Evolutionary conservation across 768 basidiomycete species (phyloP).

Genomic region (Leccinum fibrillosum): DNA sequence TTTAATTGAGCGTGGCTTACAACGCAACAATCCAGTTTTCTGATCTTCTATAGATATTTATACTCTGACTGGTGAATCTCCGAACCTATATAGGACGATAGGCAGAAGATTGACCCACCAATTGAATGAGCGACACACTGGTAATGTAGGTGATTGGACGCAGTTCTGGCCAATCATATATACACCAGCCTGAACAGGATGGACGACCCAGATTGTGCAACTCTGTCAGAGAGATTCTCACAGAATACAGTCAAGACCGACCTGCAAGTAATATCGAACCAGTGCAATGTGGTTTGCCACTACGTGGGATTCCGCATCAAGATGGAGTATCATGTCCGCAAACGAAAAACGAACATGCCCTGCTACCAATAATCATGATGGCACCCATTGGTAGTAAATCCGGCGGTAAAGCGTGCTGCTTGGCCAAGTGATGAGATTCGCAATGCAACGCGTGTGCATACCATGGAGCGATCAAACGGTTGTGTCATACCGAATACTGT

Average conservation of each 20-base stretch:
- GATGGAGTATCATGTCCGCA: not conserved
- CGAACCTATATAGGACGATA: not conserved
- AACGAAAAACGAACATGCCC: not conserved
- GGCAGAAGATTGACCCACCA: not conserved
- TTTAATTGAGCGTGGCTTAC: not conserved
- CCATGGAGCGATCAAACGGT: not conserved
- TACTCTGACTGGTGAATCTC: not conserved
- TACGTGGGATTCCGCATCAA: not conserved
- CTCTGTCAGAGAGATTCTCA: not conserved
- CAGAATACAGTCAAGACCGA: not conserved
- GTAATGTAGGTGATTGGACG: not conserved
- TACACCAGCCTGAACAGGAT: not conserved
- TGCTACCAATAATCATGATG: not conserved
- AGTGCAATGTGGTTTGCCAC: not conserved
- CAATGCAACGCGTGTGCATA: not conserved
- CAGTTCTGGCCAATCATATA: too few species aligned
- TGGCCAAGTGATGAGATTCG: not conserved
- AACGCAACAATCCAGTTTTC: not conserved
- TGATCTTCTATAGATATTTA: not conserved
- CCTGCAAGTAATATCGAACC: not conserved
- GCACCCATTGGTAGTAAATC: not conserved
- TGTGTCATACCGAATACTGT: not conserved
- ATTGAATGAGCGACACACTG: not conserved
- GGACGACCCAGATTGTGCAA: too few species aligned
- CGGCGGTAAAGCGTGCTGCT: not conserved